phyloP scores from a whole-genome alignment of 1,139 yeast species.

The Chernovozyma sophiae-reginae region DNA sequence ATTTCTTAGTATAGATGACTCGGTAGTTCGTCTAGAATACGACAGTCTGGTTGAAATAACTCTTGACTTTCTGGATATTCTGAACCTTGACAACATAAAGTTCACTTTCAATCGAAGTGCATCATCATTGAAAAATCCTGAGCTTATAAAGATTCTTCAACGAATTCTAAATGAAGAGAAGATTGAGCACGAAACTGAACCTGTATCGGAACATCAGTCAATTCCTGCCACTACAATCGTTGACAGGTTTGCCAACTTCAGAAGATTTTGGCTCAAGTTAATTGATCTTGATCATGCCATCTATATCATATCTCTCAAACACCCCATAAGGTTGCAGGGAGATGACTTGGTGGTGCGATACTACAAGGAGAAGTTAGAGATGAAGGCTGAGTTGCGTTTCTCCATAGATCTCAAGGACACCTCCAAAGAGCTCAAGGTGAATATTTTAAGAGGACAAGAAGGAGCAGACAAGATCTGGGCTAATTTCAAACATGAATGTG shows the following conservation, averaged over 20 bases:
- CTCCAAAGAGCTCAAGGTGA: neutral
- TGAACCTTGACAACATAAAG: neutral
- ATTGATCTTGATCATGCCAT: slow-evolving; percentile 24
- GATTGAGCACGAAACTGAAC: too few relatives aligned
- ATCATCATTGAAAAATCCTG: neutral
- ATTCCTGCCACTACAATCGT: neutral
- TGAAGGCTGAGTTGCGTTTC: slow-evolving; percentile 4
- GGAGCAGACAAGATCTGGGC: neutral
- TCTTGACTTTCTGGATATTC: slow-evolving; percentile 12
- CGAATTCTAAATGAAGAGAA: too few relatives aligned
- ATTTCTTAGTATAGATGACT: slow-evolving; percentile 11
- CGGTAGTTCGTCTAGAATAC: slow-evolving; percentile 13
- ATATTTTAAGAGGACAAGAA: neutral
- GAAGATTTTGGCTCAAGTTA: slow-evolving; percentile 17
- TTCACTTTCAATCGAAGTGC: neutral
- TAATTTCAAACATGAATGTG: slow-evolving; percentile 2
- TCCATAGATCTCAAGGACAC: neutral
- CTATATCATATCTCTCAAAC: slow-evolving; percentile 24
- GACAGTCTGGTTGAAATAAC: slow-evolving; percentile 13
- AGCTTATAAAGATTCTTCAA: neutral
- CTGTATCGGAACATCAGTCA: too few relatives aligned
- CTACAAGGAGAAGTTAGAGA: slow-evolving; percentile 1
- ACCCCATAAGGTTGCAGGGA: slow-evolving; percentile 19
- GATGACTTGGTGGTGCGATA: slow-evolving; percentile 2
- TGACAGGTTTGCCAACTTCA: neutral